Base-by-base conservation (phyloP, 2,329 filamentous ascomycete genomes). In the Aspergillus calidoustus region DNA sequence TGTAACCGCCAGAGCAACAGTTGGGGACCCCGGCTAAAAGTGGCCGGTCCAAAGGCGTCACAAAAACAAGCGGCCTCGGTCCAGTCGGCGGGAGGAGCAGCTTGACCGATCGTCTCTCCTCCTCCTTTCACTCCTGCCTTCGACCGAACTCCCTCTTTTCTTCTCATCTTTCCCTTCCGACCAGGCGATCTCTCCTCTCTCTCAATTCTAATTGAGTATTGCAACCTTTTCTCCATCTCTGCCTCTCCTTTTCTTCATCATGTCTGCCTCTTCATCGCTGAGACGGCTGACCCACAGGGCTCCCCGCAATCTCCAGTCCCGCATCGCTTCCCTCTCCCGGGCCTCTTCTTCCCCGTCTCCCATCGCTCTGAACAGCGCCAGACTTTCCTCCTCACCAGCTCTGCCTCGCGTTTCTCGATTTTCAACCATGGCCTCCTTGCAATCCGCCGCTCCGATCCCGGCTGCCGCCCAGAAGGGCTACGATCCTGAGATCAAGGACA, bases 401-500 rank as follows among this genome's bases (percentile, higher is more conserved):
- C 64, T 70, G 41, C 66, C 74, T 55, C 69, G 68, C 44, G 64
- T 70, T 53, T 70, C 76, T 34, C 69, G 66, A 51, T 81, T 81
- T 65, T 81, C 79, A 50, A 81, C 79, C 63, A 79, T 80, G 72
- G 64, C 77, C 54, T 68, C 79, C 54, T 74, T 77, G 66, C 74
- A 76, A 60, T 76, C 73, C 56, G 71, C 74, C 59, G 72, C 75
- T 31, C 75, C 78, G n/a, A 61, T 75, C 51, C 71, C 73, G 19
- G 69, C 73, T 23, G 66, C 73, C 25, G 68, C 68, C 46, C 69
- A 76, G 52, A 74, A 85, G 76, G 84, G 88, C 69, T 97, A 94
- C 80, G 94, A 98, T 77, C 88, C 91, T 66, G 94, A 97, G 82
- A 95, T 98, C 79, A 89, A 88, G 79, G 93, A 98, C 77, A 97